Conservation (phyloP, 257 asterid genomes). For the Solanum pimpinellifolium region DNA sequence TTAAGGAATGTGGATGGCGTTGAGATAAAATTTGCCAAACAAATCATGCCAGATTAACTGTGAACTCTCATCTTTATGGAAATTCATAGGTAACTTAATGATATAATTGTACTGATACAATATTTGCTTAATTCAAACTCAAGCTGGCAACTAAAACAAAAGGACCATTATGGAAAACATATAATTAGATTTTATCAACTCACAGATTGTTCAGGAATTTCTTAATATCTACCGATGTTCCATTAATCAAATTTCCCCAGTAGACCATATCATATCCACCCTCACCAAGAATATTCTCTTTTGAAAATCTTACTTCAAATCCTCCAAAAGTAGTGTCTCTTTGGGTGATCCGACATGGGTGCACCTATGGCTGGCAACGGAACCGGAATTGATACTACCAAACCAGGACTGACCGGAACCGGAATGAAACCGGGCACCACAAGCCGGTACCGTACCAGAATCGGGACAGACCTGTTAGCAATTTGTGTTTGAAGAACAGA, state of each 20-base stretch:
- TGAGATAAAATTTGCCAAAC: not conserved
- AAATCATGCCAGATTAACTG: not conserved
- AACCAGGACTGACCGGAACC: too few relatives aligned
- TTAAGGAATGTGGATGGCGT: not conserved
- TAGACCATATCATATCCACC: slow-evolving; percentile 96
- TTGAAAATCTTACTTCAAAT: slow-evolving; percentile 35
- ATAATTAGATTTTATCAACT: slow-evolving; percentile 2
- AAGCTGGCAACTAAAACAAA: not conserved
- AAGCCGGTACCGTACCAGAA: too few relatives aligned
- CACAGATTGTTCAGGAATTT: slow-evolving; percentile 90
- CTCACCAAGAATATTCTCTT: slow-evolving; percentile 82
- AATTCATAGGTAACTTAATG: not conserved
- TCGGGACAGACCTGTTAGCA: too few relatives aligned
- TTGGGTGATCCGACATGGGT: too few relatives aligned
- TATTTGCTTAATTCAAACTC: not conserved
- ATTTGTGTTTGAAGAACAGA: too few relatives aligned
- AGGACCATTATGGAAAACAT: not conserved
- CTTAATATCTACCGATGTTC: slow-evolving; percentile 74
- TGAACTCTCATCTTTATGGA: not conserved
- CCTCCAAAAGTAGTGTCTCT: not conserved
- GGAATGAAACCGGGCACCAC: too few relatives aligned
- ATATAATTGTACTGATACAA: not conserved
- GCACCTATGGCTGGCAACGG: too few relatives aligned
- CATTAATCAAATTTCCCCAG: slow-evolving; percentile 62
- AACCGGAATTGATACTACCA: too few relatives aligned